Conservation (phyloP, 768 basidiomycete species). For the Mycena olivaceomarginata region DNA sequence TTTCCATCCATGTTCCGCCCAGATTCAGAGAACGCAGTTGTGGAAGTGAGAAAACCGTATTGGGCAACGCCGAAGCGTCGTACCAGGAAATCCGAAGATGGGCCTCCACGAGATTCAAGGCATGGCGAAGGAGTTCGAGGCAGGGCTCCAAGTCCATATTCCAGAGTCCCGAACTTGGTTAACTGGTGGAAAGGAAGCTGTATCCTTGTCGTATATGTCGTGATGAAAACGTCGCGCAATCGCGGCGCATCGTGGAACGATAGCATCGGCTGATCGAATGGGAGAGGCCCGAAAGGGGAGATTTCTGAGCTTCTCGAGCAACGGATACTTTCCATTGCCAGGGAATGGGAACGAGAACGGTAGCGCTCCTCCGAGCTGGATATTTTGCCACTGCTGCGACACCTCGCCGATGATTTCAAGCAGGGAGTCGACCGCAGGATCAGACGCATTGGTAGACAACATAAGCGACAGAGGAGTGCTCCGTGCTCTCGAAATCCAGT, state of each 20-base stretch:
- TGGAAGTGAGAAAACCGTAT: neutral
- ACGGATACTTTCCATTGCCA: neutral
- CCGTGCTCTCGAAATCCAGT: slow-evolving; percentile 2
- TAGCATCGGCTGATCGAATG: neutral
- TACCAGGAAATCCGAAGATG: neutral
- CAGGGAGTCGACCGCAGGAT: neutral
- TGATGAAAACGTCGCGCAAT: neutral
- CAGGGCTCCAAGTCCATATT: neutral
- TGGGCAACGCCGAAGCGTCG: neutral
- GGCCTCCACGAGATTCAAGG: slow-evolving; percentile 3
- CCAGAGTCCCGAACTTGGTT: neutral
- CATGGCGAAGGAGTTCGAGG: neutral
- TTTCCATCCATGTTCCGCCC: neutral
- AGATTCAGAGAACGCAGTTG: slow-evolving; percentile 3
- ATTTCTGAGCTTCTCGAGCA: slow-evolving; percentile 18
- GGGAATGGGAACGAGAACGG: neutral
- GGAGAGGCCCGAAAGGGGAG: no score
- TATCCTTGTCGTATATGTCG: neutral
- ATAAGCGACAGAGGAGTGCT: neutral
- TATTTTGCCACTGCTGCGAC: neutral
- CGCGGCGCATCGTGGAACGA: slow-evolving; percentile 13
- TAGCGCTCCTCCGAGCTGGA: neutral
- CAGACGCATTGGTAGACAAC: neutral
- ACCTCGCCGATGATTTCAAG: neutral
- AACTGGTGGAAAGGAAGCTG: slow-evolving; percentile 9